phyloP scores from a whole-genome alignment of 73 alveolate species.

The Stentor coeruleus region DNA sequence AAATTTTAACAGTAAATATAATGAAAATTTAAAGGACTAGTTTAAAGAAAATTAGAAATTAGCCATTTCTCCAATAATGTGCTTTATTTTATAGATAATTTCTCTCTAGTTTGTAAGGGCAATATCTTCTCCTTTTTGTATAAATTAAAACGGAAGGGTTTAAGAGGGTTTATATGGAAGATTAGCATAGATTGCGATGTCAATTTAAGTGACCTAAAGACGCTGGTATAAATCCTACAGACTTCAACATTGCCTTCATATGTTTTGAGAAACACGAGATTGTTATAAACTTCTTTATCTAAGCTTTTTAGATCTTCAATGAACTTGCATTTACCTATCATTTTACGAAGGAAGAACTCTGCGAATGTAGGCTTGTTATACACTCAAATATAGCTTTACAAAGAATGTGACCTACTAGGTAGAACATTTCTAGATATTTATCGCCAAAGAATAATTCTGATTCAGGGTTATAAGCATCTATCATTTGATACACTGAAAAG shows the following conservation, averaged over 20 bases:
- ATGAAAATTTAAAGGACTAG: too few relatives aligned
- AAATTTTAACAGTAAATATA: too few relatives aligned
- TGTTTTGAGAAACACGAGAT: slow-evolving; percentile 47
- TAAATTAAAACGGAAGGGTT: too few relatives aligned
- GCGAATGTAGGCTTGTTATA: slow-evolving; percentile 85
- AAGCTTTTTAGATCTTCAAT: slow-evolving; percentile 85
- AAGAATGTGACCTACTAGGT: slow-evolving; percentile 81
- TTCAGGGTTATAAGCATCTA: slow-evolving; percentile 77
- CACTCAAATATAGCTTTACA: slow-evolving; percentile 93
- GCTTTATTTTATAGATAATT: too few relatives aligned
- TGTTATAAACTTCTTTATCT: slow-evolving; percentile 80
- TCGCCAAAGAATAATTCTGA: slow-evolving; percentile 37
- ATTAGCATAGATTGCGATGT: too few relatives aligned
- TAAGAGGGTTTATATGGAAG: too few relatives aligned
- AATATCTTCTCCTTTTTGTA: too few relatives aligned
- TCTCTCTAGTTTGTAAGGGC: too few relatives aligned
- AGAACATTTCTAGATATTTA: slow-evolving; percentile 71
- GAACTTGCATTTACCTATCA: slow-evolving; percentile 67
- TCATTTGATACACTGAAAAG: slow-evolving; percentile 74
- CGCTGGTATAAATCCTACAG: too few relatives aligned
- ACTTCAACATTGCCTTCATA: slow-evolving; percentile 67
- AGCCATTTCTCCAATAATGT: too few relatives aligned
- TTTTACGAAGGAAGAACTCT: slow-evolving; percentile 75
- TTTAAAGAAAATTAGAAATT: too few relatives aligned
- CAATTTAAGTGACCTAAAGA: too few relatives aligned